Base-by-base conservation (phyloP, 2,329 filamentous ascomycete genomes). In the Exophiala xenobiotica region DNA sequence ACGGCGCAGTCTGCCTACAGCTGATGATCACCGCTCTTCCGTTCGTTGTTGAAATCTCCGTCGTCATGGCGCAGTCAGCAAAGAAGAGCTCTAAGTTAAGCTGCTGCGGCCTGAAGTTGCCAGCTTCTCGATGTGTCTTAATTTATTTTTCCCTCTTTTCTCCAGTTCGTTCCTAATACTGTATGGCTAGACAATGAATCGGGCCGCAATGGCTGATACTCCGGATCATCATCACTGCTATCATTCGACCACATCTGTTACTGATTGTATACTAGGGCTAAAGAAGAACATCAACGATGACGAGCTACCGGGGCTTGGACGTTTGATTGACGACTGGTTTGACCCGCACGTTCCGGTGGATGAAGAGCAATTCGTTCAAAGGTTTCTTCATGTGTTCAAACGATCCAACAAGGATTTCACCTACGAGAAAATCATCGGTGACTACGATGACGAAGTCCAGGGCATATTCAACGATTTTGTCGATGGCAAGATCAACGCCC, bases 401-500 rank as follows among this genome's bases (percentile, higher is more conserved):
- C 45, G 47, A 20, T 46, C 55, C 9, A 42, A 48, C 39, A 47
- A 55, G 35, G 55, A 58, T 20, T 53, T 43, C 29, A 55, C 55
- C 31, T 58, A 55, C 37, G 46, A 53, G 31, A 46, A 51, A 31
- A 52, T 58, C 20, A 33, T 58, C 8, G 49, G 39, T 29, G 55
- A 53, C 22, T 58, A 58, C 29, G 55, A 58, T 24, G 49, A 48
- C n/a, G 52, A 53, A 6, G 16, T 55, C 12, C 52, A 55, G 24
- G 26, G 19, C 14, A 51, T 58, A 38, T 52, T 58, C 51, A 58
- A 58, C 33, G 51, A 58, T 19, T 58, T 58, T 31, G 51, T 55
- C 22, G 55, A 58, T 35, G 52, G 52, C 26, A 54, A 48, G 24
- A 50, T 58, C 49, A 40, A 55, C n/a, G 55, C 55, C n/a, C 18